Evolutionary conservation across 768 basidiomycete genomes (phyloP).

Genomic region (Lactarius tabidus): DNA sequence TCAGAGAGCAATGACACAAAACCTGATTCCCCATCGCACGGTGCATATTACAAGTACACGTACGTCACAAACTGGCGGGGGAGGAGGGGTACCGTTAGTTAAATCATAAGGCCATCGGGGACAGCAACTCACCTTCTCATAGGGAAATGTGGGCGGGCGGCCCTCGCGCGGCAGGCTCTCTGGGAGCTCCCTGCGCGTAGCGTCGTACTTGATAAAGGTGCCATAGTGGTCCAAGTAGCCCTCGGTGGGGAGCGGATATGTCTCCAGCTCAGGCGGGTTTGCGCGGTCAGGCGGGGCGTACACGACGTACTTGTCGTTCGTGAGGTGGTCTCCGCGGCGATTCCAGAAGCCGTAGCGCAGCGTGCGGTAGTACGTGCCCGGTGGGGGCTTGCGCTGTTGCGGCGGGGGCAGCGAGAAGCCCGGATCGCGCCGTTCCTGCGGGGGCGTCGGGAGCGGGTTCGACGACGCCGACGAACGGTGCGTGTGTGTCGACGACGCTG

Average conservation of each 20-base stretch:
- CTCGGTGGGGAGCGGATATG: slow-evolving; percentile 52
- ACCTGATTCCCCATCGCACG: not conserved
- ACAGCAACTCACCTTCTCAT: slow-evolving; percentile 43
- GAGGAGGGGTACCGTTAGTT: not conserved
- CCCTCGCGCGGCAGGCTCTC: slow-evolving; percentile 60
- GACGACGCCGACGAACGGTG: slow-evolving; percentile 20
- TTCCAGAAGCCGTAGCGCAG: slow-evolving; percentile 68
- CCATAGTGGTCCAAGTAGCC: slow-evolving; percentile 58
- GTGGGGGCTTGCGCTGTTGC: slow-evolving; percentile 33
- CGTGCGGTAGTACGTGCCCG: slow-evolving; percentile 30
- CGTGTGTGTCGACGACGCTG: slow-evolving; percentile 19
- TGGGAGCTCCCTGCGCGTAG: slow-evolving; percentile 51
- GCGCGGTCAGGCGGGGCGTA: slow-evolving; percentile 54
- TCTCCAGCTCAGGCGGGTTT: slow-evolving; percentile 57
- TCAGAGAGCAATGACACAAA: slow-evolving; percentile 1
- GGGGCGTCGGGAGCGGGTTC: slow-evolving; percentile 19
- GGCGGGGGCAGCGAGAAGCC: slow-evolving; percentile 26
- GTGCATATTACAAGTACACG: slow-evolving; percentile 16
- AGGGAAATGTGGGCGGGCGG: slow-evolving; percentile 49
- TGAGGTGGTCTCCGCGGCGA: slow-evolving; percentile 68
- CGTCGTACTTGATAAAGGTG: slow-evolving; percentile 38
- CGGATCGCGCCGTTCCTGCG: slow-evolving; percentile 23
- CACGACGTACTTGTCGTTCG: slow-evolving; percentile 51
- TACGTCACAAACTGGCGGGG: slow-evolving; percentile 22
- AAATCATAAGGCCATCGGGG: not conserved